A percentile compares a stretch with the other conserved stretches of the same genome.
Conservation (phyloP, 2,329 filamentous ascomycete species). For the Ophiostoma angusticollis region DNA sequence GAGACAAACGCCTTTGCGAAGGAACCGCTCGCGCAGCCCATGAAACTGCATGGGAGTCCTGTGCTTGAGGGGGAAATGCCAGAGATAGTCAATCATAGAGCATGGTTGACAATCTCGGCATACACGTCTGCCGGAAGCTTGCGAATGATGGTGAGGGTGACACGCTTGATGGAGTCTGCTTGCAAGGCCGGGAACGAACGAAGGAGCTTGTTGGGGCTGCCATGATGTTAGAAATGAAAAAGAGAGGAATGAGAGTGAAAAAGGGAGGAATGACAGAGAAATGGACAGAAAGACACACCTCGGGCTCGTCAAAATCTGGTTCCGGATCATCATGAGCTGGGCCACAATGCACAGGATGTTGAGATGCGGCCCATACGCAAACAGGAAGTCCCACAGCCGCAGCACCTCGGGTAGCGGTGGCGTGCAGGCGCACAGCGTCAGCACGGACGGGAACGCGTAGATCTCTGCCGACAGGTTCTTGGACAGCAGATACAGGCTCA, state of each 20-base stretch:
- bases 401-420: slow-evolving; percentile 89
- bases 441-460: slow-evolving; percentile 88
- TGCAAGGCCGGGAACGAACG: slow-evolving; percentile 75
- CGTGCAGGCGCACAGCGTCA: slow-evolving; percentile 91
- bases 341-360: slow-evolving; percentile 96
- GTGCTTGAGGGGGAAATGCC: too few relatives aligned
- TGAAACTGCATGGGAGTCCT: too few relatives aligned
- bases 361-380: slow-evolving; percentile 87
- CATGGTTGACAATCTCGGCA: slow-evolving; percentile 77
- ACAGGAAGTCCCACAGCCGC: slow-evolving; percentile 90
- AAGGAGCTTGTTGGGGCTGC: slow-evolving; percentile 83
- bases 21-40: too few relatives aligned
- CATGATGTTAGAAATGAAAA: neutral
- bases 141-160: slow-evolving; percentile 74
- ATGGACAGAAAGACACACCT: slow-evolving; percentile 43
- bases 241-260: neutral
- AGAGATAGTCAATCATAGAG: too few relatives aligned
- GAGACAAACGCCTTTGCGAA: too few relatives aligned
- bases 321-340: slow-evolving; percentile 78
- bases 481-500: slow-evolving; percentile 69
- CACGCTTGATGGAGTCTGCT: slow-evolving; percentile 68
- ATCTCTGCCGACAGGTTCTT: slow-evolving; percentile 88
- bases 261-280: too few relatives aligned
- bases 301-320: slow-evolving; percentile 67
- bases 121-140: slow-evolving; percentile 89